These are phyloP conservation scores for Urtica urens DNA, from an alignment of 306 rosid genomes.

Conservation along the genomic window DNA sequence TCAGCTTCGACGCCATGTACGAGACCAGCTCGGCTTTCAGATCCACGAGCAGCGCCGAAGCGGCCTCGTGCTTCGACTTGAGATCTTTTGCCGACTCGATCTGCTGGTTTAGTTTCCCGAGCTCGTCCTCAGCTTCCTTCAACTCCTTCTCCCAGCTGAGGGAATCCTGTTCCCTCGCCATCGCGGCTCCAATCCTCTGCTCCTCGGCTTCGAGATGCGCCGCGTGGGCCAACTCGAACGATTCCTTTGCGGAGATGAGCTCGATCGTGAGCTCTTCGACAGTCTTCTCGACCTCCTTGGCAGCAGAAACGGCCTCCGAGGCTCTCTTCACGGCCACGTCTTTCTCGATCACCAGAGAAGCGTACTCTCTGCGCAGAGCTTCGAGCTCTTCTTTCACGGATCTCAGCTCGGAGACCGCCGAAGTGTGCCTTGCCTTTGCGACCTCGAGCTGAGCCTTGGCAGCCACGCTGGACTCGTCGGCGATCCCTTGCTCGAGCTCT, in stretches of 20 bases:
- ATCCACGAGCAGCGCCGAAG: constrained; percentile 68
- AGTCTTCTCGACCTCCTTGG: constrained; percentile 83
- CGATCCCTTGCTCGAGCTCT: constrained; percentile 99
- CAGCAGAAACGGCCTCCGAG: constrained; percentile 69
- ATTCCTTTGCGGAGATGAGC: constrained; percentile 76
- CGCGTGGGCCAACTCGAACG: constrained; percentile 80
- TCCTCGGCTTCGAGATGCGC: constrained; percentile 96
- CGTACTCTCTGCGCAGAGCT: constrained; percentile 50
- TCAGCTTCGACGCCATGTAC: constrained; percentile 75
- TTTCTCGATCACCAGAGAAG: constrained; percentile 62
- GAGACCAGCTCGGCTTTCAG: constrained; percentile 76
- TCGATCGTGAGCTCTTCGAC: constrained; percentile 88
- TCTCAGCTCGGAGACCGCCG: constrained; percentile 69
- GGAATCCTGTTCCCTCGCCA: constrained; percentile 96
- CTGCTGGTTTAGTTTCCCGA: constrained; percentile 61
- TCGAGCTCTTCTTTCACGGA: constrained; percentile 78
- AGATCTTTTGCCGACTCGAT: constrained; percentile 66
- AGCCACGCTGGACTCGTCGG: constrained; percentile 92
- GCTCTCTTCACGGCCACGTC: constrained; percentile 64
- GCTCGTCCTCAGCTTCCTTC: constrained; percentile 81
- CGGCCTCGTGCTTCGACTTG: constrained; percentile 71
- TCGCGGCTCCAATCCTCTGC: constrained; percentile 79
- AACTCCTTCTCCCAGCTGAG: constrained; percentile 90
- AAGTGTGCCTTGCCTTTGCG: constrained; percentile 72
- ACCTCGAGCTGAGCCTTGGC: constrained; percentile 98